Percentiles rank a stretch among this genome's conserved stretches.
phyloP scores from a whole-genome alignment of 2,329 filamentous ascomycete genomes.

The Colletotrichum echinochloae region DNA sequence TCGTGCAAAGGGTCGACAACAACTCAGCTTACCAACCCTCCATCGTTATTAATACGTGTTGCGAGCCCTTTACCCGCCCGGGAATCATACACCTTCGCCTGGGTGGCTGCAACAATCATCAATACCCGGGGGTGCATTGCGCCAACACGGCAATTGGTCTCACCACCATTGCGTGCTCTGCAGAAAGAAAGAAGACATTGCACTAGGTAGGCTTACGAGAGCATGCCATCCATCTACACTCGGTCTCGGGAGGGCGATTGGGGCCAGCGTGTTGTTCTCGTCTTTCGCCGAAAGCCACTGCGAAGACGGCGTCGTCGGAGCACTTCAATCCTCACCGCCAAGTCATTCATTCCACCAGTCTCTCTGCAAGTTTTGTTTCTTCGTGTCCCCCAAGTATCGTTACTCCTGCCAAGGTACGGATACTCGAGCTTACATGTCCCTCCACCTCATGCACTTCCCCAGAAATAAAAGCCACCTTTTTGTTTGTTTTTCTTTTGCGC shows the following conservation, averaged over 20 bases:
- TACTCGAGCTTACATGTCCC: conserved; percentile 15
- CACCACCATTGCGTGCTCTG: conserved; percentile 21
- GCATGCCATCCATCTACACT: conserved; percentile 9
- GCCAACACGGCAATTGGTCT: conserved; percentile 1
- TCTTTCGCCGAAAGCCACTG: neutral
- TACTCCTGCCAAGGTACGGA: neutral
- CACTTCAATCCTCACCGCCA: neutral
- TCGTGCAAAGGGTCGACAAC: neutral
- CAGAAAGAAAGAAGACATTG: neutral
- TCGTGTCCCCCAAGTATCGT: conserved; percentile 8
- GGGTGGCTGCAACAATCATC: conserved; percentile 11
- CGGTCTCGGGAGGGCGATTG: neutral
- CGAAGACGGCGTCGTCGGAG: neutral
- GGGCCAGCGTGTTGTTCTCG: neutral
- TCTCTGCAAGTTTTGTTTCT: conserved; percentile 14
- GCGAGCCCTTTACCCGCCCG: neutral
- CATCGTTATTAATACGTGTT: conserved; percentile 7
- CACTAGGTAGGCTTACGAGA: neutral
- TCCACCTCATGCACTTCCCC: conserved; percentile 25
- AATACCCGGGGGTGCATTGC: conserved; percentile 7
- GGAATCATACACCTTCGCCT: conserved; percentile 4
- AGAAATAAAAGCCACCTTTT: conserved; percentile 11
- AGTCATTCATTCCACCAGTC: conserved; percentile 8
- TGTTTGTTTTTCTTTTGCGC: too few relatives aligned
- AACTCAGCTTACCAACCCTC: conserved; percentile 20